Conservation (phyloP, 1,139 yeast species). For the Kluyveromyces marxianus region DNA sequence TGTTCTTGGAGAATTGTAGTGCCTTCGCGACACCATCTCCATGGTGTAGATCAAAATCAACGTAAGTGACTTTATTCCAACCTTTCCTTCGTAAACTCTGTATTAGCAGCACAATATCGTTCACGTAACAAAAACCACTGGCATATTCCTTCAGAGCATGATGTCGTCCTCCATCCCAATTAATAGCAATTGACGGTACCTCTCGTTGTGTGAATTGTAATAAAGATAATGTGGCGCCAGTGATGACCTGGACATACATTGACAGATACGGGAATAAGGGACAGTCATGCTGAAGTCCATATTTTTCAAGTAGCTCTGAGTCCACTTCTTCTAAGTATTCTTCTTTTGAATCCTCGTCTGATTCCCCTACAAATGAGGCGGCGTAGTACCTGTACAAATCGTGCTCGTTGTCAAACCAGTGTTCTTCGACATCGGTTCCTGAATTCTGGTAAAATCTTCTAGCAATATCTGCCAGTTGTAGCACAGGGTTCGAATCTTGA, state of each 20-base stretch:
- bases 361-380: not conserved
- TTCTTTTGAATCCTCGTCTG: slow-evolving; percentile 1
- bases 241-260: slow-evolving; percentile 42
- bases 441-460: slow-evolving; percentile 5
- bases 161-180: slow-evolving; percentile 80
- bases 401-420: slow-evolving; percentile 2
- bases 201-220: slow-evolving; percentile 15
- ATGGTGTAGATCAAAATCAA: slow-evolving; percentile 71
- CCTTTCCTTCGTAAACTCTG: slow-evolving; percentile 37
- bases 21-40: slow-evolving; percentile 76
- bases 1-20: slow-evolving; percentile 48
- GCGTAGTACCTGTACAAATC: slow-evolving; percentile 7
- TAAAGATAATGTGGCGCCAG: slow-evolving; percentile 54
- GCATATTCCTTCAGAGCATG: slow-evolving; percentile 53
- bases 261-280: slow-evolving; percentile 50
- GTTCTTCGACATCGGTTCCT: slow-evolving; percentile 2
- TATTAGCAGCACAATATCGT: slow-evolving; percentile 57
- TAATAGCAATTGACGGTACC: slow-evolving; percentile 39
- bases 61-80: slow-evolving; percentile 47
- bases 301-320: slow-evolving; percentile 14
- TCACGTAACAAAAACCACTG: slow-evolving; percentile 69
- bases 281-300: slow-evolving; percentile 55
- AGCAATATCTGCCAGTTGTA: slow-evolving; percentile 1
- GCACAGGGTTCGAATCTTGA: slow-evolving; percentile 6
- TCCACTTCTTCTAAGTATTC: not conserved